Evolutionary conservation across 371 early-diverging fungal species (phyloP).

Genomic region (Umbelopsis sp.): DNA sequence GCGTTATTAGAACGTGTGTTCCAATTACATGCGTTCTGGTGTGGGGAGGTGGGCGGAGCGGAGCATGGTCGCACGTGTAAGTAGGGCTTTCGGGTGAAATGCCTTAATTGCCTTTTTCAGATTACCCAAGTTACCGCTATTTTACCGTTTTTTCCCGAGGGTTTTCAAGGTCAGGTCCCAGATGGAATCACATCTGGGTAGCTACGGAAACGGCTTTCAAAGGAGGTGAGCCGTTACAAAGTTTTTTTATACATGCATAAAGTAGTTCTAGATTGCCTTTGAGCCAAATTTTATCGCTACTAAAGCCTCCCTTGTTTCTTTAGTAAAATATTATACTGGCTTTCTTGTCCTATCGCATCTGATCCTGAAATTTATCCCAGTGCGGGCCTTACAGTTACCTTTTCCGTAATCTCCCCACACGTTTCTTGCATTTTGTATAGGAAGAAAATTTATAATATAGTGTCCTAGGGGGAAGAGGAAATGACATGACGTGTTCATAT

Average conservation of each 20-base stretch:
- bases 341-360: background rate
- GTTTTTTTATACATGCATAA: background rate
- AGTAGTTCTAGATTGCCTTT: too few relatives aligned
- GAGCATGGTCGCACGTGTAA: slow-evolving; percentile 1
- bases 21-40: too few relatives aligned
- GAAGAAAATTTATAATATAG: background rate
- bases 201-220: background rate
- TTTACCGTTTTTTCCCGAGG: slow-evolving; percentile 15
- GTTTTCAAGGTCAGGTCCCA: background rate
- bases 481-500: background rate
- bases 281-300: background rate
- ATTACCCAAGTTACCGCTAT: slow-evolving; percentile 23
- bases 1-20: too few relatives aligned
- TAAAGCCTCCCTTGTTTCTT: background rate
- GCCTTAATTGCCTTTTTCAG: slow-evolving; percentile 18
- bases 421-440: background rate
- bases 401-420: slow-evolving; percentile 2
- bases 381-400: background rate
- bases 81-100: background rate
- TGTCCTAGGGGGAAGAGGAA: background rate
- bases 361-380: background rate
- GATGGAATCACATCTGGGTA: background rate
- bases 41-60: too few relatives aligned
- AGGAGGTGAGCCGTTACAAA: background rate
- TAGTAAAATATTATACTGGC: background rate